Base-by-base conservation (phyloP, 2,329 filamentous ascomycete genomes). In the Ceratocystis lukuohia region DNA sequence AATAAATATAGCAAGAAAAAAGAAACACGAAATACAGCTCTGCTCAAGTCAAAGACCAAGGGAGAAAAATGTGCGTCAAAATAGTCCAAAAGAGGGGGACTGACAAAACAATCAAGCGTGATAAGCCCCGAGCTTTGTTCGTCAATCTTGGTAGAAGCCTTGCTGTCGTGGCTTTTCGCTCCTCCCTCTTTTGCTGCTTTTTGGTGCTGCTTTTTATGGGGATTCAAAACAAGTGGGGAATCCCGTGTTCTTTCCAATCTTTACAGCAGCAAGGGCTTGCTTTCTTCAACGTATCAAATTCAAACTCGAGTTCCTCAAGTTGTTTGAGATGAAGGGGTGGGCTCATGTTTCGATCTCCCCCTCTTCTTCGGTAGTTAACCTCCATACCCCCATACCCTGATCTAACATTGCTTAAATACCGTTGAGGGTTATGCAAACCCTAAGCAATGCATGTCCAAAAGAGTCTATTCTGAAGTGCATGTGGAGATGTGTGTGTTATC, bases 291-390 rank as follows among this genome's bases (percentile, higher is more conserved):
- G 28, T 37, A 59, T 59, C 56, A 37, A 37, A 41, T 41, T 41
- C 37, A 41, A 59, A 20, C 56, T 8, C 56, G 3, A 22, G 8
- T 53, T 5, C 30, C 33, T 7, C 56, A 37, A 59, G 56, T 8
- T 37, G 56, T 59, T n/a, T n/a, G 30, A 59, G 56, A 59, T 33
- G 6, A 59, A 59, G 56, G 48, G 22, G 37, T 15, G 37, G 28
- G 56, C 33, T 37, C 56, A 37, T 33, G 56, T 59, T 37, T 59
- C 56, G 56, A 59, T 59, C 56, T 59, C 37, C 25, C 17, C 56
- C 56, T n/a, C 30, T 59, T 25, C 28, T 8, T 37, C 56, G 56
- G 56, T 37, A 59, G 56, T 59, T 59, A 12, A 15, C 56, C 33
- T 37, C 28, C 25, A 37, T 8, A 12, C 28, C 56, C 50, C 20